A percentile compares a stretch with the other conserved stretches of the same genome.
Conservation (phyloP, 2,329 filamentous ascomycete species). For the Colletotrichum sp. region DNA sequence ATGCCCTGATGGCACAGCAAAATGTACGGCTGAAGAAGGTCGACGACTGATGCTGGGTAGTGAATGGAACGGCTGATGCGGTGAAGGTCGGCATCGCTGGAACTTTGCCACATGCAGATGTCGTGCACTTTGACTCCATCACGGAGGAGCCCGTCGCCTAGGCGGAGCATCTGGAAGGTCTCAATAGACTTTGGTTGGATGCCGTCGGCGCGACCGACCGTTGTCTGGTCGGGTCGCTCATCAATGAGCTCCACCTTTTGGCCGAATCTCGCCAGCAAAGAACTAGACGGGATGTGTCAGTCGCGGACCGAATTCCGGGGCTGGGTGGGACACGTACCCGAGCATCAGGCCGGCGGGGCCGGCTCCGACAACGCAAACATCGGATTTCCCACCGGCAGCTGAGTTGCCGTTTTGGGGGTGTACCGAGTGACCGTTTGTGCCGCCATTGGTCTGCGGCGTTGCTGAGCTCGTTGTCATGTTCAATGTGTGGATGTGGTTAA, state of each 20-base stretch:
- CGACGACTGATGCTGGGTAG: slow-evolving; percentile 28
- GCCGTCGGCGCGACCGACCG: neutral
- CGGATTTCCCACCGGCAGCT: neutral
- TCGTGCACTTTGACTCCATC: slow-evolving; percentile 33
- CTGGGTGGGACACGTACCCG: neutral
- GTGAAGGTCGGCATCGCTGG: slow-evolving; percentile 20
- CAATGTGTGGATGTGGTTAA: neutral
- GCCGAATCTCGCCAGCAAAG: slow-evolving; percentile 7
- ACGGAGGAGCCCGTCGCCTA: slow-evolving; percentile 1
- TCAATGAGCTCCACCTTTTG: slow-evolving; percentile 5
- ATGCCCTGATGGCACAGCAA: slow-evolving; percentile 60
- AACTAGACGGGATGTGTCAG: neutral
- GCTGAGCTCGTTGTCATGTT: neutral
- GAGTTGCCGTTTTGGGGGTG: neutral
- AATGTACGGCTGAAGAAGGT: slow-evolving; percentile 36
- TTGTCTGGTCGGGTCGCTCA: neutral
- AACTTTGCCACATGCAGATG: slow-evolving; percentile 13
- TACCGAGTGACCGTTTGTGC: neutral
- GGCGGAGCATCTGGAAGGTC: slow-evolving; percentile 7
- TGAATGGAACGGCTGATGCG: slow-evolving; percentile 28
- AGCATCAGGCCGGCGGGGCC: slow-evolving; percentile 15
- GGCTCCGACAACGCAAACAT: slow-evolving; percentile 13
- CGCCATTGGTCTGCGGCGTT: neutral
- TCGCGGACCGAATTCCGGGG: neutral
- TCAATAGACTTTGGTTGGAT: slow-evolving; percentile 14